These are phyloP conservation scores for Botrytis fabae DNA, from an alignment of 2,329 filamentous ascomycete species.

Conservation along the genomic window DNA sequence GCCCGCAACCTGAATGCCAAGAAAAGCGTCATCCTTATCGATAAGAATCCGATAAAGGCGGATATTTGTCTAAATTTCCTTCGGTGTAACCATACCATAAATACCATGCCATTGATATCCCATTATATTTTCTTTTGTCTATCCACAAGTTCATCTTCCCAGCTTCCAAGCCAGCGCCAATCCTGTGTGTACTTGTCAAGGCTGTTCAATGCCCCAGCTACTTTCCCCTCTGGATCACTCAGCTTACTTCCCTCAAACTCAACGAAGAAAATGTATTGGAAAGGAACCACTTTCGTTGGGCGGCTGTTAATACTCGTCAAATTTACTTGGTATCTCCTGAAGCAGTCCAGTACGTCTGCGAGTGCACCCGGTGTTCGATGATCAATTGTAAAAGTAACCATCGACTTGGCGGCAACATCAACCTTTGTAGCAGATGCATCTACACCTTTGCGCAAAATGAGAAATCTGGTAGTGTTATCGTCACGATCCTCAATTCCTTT, in stretches of 20 bases:
- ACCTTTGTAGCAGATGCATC: conserved; percentile 28
- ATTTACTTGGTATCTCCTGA: conserved; percentile 72
- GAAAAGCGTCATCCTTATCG: conserved; percentile 20
- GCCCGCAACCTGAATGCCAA: conserved; percentile 10
- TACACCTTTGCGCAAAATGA: conserved; percentile 54
- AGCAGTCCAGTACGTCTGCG: conserved; percentile 76
- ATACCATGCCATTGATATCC: conserved; percentile 4
- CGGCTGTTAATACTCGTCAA: conserved; percentile 88
- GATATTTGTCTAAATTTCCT: not conserved
- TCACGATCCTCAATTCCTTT: conserved; percentile 68
- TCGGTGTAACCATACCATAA: not conserved
- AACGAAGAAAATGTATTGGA: conserved; percentile 94
- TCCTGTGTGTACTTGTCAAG: conserved; percentile 58
- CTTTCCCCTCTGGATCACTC: conserved; percentile 55
- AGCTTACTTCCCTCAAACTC: conserved; percentile 72
- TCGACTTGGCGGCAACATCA: conserved; percentile 57
- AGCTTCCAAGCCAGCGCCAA: conserved; percentile 71
- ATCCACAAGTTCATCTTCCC: conserved; percentile 43
- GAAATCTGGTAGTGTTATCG: conserved; percentile 79
- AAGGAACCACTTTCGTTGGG: conserved; percentile 71
- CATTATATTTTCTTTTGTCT: not conserved
- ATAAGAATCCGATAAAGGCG: conserved; percentile 21
- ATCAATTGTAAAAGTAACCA: conserved; percentile 81
- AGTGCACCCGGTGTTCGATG: conserved; percentile 79
- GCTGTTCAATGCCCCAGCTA: conserved; percentile 60